Percentiles rank a stretch among this genome's conserved stretches.
phyloP scores from a whole-genome alignment of 164 flowering plant genomes.

The Aristolochia fimbriata region DNA sequence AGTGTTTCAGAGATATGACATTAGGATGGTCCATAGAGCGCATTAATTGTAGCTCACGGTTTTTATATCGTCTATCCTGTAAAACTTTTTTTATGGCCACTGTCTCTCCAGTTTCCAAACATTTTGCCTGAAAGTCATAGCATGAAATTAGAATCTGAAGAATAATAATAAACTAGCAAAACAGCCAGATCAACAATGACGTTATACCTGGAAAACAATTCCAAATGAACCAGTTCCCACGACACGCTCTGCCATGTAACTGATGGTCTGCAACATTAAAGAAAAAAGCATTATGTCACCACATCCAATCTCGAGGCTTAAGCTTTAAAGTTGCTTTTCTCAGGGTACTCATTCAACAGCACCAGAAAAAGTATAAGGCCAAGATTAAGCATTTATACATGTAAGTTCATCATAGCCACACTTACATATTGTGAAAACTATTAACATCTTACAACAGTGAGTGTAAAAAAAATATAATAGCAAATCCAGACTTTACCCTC shows the following conservation, averaged over 20 bases:
- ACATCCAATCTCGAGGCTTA: neutral
- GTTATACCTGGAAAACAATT: conserved; percentile 74
- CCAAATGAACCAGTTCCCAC: conserved; percentile 97
- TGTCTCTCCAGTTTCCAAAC: conserved; percentile 87
- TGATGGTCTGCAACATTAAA: conserved; percentile 58
- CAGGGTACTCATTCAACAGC: neutral
- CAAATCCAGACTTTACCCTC: conserved; percentile 29
- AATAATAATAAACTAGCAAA: neutral
- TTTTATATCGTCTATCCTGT: conserved; percentile 89
- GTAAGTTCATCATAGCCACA: neutral
- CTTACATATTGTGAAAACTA: neutral
- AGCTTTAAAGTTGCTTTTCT: neutral
- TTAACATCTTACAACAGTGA: neutral
- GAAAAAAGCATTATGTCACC: neutral
- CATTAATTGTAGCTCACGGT: conserved; percentile 91
- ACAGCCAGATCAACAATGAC: neutral
- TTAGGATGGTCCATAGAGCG: conserved; percentile 93
- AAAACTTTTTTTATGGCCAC: conserved; percentile 93
- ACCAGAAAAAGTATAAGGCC: neutral
- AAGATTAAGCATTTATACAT: neutral
- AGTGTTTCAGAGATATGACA: conserved; percentile 77
- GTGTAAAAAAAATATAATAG: neutral
- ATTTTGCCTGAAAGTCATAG: conserved; percentile 56
- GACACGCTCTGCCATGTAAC: conserved; percentile 96
- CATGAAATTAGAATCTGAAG: neutral